Evolutionary conservation across 2,329 filamentous ascomycete genomes (phyloP).

Genomic region (Tothia fuscella): DNA sequence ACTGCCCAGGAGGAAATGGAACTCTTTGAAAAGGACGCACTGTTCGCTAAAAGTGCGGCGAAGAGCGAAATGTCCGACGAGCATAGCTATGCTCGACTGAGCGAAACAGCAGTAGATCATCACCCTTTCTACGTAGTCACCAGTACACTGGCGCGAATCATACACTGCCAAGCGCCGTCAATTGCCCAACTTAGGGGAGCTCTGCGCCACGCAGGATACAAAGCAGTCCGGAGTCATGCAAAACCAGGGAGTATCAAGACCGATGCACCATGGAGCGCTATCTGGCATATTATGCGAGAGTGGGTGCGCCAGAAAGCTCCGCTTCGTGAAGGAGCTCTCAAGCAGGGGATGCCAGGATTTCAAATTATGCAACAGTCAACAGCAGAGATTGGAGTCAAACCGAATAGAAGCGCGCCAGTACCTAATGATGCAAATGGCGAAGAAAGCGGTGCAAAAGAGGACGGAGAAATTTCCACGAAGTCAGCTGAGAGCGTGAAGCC

Average conservation of each 20-base stretch:
- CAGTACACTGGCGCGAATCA: slow-evolving; percentile 57
- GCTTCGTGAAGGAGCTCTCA: slow-evolving; percentile 65
- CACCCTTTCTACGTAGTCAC: slow-evolving; percentile 83
- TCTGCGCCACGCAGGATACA: slow-evolving; percentile 67
- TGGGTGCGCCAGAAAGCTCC: slow-evolving; percentile 76
- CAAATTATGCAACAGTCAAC: slow-evolving; percentile 44
- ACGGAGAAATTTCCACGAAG: too few relatives aligned
- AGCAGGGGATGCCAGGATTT: slow-evolving; percentile 60
- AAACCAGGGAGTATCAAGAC: slow-evolving; percentile 87
- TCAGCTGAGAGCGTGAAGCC: slow-evolving; percentile 29
- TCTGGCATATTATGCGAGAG: slow-evolving; percentile 91
- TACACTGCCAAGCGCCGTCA: slow-evolving; percentile 72
- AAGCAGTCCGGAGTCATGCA: slow-evolving; percentile 75
- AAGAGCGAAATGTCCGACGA: slow-evolving; percentile 1
- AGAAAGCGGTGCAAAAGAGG: too few relatives aligned
- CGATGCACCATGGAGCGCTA: slow-evolving; percentile 74
- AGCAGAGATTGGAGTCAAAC: too few relatives aligned
- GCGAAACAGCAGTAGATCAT: slow-evolving; percentile 43
- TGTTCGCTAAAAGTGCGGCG: background rate
- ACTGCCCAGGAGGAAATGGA: slow-evolving; percentile 67
- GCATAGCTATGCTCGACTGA: slow-evolving; percentile 18
- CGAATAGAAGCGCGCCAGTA: too few relatives aligned
- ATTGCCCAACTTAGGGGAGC: slow-evolving; percentile 72
- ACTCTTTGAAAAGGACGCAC: background rate
- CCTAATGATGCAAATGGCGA: too few relatives aligned